A percentile compares a stretch with the other conserved stretches of the same genome.
These are phyloP conservation scores for Pharnaceum exiguum DNA, from an alignment of 148 eudicot genomes.

Conservation along the genomic window DNA sequence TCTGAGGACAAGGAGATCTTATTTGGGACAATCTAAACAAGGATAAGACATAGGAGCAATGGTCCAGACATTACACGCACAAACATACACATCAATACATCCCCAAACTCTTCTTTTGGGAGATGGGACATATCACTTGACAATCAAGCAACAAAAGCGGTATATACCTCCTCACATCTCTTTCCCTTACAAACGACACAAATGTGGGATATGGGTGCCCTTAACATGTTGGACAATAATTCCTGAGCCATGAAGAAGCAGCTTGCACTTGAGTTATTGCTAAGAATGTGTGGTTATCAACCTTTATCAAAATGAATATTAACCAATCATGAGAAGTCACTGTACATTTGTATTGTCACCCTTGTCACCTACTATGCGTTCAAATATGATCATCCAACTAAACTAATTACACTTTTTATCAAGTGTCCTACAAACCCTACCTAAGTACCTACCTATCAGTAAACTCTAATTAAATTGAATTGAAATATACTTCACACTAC, in stretches of 20 bases:
- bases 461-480: neutral
- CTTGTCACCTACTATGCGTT: too few relatives aligned
- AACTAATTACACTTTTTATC: conserved; percentile 18
- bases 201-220: conserved; percentile 6
- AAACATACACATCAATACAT: conserved; percentile 16
- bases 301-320: neutral
- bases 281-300: neutral
- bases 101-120: conserved; percentile 7
- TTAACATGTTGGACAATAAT: neutral
- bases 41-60: too few relatives aligned
- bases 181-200: neutral
- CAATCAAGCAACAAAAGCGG: conserved; percentile 4
- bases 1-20: conserved; percentile 5
- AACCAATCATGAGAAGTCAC: conserved; percentile 1
- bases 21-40: conserved; percentile 21
- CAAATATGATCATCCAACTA: too few relatives aligned
- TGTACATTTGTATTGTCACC: conserved; percentile 11
- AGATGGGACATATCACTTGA: conserved; percentile 11
- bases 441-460: conserved; percentile 6
- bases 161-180: neutral
- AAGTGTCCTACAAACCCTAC: conserved; percentile 5
- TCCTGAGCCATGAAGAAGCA: neutral
- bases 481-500: neutral
- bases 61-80: conserved; percentile 13
- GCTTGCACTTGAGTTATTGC: neutral